Conservation (phyloP, 1,139 yeast genomes). For the Saccharomyces hybrid region DNA sequence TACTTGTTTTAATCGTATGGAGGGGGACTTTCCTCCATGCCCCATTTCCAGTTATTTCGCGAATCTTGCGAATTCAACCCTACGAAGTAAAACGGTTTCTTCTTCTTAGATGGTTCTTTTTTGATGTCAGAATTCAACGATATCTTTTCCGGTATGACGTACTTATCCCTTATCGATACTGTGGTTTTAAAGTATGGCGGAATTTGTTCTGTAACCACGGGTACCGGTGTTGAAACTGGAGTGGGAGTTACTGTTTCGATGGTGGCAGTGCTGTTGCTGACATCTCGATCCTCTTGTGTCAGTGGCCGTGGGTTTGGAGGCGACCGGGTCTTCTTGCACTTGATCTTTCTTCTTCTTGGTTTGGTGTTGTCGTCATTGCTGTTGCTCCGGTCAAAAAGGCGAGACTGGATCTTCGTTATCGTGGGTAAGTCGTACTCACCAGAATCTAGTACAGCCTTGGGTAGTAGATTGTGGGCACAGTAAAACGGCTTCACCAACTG, state of each 20-base stretch:
- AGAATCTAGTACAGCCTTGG: conserved; percentile 20
- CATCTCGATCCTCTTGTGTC: conserved; percentile 5
- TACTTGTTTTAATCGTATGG: conserved; percentile 1
- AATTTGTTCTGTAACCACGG: background rate
- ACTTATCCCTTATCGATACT: background rate
- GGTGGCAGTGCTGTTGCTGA: background rate
- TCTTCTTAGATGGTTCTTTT: background rate
- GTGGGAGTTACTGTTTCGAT: background rate
- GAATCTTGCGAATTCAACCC: background rate
- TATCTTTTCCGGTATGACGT: background rate
- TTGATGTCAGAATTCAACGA: background rate
- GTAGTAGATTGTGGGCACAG: conserved; percentile 19
- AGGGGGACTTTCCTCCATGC: conserved; percentile 6
- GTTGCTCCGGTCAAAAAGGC: conserved; percentile 26
- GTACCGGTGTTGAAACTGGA: background rate
- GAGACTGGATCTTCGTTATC: conserved; percentile 27
- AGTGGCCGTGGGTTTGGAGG: background rate
- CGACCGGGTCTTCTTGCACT: conserved; percentile 1
- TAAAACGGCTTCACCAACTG: conserved; percentile 1
- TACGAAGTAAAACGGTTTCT: background rate
- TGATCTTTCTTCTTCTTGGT: conserved; percentile 28
- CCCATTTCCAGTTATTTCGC: conserved; percentile 10
- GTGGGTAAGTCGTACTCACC: conserved; percentile 21
- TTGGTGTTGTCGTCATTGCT: conserved; percentile 19
- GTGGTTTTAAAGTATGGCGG: background rate